These are phyloP conservation scores for Theobroma cacao DNA, from an alignment of 345 rosid species.

Conservation along the genomic window DNA sequence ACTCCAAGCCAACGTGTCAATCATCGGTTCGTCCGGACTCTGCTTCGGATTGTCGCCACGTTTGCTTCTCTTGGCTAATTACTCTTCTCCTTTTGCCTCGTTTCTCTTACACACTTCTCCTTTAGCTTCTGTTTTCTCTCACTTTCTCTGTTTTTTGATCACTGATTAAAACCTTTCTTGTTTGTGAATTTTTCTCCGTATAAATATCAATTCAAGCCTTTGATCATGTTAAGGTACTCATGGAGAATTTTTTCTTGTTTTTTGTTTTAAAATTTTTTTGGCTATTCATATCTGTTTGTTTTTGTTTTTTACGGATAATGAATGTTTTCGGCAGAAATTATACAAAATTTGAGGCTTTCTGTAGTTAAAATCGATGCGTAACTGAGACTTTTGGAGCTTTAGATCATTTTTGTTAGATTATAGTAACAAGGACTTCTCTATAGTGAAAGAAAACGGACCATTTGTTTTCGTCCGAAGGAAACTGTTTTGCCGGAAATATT, in stretches of 20 bases:
- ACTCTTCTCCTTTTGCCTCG: background rate
- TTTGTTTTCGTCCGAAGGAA: background rate
- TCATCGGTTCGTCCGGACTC: background rate
- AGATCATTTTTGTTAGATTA: background rate
- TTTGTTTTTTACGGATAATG: background rate
- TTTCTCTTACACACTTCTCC: background rate
- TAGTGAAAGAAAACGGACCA: background rate
- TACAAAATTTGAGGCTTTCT: background rate
- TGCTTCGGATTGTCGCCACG: background rate
- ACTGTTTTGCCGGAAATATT: background rate
- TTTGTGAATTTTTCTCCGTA: background rate
- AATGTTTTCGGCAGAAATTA: background rate
- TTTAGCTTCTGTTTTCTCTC: background rate
- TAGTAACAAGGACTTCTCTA: background rate
- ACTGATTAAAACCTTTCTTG: background rate
- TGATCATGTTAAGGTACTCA: background rate
- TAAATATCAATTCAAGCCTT: background rate
- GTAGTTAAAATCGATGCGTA: background rate
- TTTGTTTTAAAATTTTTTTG: background rate
- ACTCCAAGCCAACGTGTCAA: background rate
- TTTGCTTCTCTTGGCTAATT: background rate
- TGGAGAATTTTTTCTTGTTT: background rate
- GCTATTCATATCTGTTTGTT: background rate
- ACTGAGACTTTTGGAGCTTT: background rate
- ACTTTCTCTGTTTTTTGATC: background rate